These are phyloP conservation scores for Paecilomyces sp. DNA, from an alignment of 2,329 filamentous ascomycete genomes.

Conservation along the genomic window DNA sequence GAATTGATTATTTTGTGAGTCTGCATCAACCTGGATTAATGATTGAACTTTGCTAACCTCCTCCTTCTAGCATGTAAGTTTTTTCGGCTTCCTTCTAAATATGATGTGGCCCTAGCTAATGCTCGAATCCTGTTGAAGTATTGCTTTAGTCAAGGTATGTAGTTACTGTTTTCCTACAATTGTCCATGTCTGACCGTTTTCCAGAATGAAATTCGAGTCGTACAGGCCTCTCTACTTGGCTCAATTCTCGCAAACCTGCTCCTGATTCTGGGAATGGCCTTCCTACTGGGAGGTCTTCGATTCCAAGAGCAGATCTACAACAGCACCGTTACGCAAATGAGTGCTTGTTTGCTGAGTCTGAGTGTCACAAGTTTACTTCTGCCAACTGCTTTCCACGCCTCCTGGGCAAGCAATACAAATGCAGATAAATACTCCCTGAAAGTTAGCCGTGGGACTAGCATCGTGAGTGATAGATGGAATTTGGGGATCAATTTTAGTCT, in stretches of 20 bases:
- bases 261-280: conserved; percentile 86
- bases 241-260: conserved; percentile 85
- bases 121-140: conserved; percentile 41
- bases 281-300: conserved; percentile 76
- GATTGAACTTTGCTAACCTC: conserved; percentile 7
- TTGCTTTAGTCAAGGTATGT: conserved; percentile 63
- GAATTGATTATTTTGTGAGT: conserved; percentile 65
- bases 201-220: conserved; percentile 75
- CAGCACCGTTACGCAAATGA: conserved; percentile 93
- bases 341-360: conserved; percentile 81
- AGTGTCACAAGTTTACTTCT: conserved; percentile 84
- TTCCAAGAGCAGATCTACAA: conserved; percentile 95
- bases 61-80: conserved; percentile 47
- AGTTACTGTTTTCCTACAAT: background rate
- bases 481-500: background rate
- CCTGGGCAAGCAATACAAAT: conserved; percentile 56
- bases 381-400: conserved; percentile 87
- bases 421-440: conserved; percentile 69
- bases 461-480: conserved; percentile 47
- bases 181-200: background rate
- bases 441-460: conserved; percentile 83
- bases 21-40: conserved; percentile 28
- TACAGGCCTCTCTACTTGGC: conserved; percentile 82
- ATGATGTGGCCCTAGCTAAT: background rate
- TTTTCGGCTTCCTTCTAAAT: background rate